phyloP scores from a whole-genome alignment of 108 stramenopile species.

The Cylindrotheca closterium region DNA sequence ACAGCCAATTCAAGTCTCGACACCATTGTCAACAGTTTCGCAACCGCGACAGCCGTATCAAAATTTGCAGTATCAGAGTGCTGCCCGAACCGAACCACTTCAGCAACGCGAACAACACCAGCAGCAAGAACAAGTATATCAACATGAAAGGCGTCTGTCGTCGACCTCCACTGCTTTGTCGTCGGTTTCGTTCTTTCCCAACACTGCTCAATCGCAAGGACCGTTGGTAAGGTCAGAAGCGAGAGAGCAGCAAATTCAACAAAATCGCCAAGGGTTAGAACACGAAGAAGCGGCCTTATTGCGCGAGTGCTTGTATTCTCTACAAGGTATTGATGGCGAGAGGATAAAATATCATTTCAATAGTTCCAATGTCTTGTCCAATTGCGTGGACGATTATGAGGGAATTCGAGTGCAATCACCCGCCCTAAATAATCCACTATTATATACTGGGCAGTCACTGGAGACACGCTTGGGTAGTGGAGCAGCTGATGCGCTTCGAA shows the following conservation, averaged over 20 bases:
- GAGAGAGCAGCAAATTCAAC: slow-evolving; percentile 1
- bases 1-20: neutral
- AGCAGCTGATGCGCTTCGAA: slow-evolving; percentile 61
- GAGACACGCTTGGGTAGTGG: slow-evolving; percentile 61
- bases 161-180: slow-evolving; percentile 1
- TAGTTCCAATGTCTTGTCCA: neutral
- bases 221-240: neutral
- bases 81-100: neutral
- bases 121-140: neutral
- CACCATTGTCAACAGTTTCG: neutral
- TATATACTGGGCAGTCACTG: slow-evolving; percentile 20
- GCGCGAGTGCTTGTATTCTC: slow-evolving; percentile 50
- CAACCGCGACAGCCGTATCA: neutral
- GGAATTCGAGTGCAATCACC: slow-evolving; percentile 30
- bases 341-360: slow-evolving; percentile 35
- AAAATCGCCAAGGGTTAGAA: slow-evolving; percentile 22
- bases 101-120: neutral
- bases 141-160: neutral
- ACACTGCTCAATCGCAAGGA: neutral
- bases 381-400: slow-evolving; percentile 11
- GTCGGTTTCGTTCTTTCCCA: neutral
- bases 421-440: slow-evolving; percentile 9
- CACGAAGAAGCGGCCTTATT: slow-evolving; percentile 47
- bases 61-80: neutral
- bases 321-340: slow-evolving; percentile 57